Percentiles rank a stretch among this genome's conserved stretches.
Evolutionary conservation across 495 filamentous ascomycete species (phyloP).

Genomic region (Parathielavia appendiculata): DNA sequence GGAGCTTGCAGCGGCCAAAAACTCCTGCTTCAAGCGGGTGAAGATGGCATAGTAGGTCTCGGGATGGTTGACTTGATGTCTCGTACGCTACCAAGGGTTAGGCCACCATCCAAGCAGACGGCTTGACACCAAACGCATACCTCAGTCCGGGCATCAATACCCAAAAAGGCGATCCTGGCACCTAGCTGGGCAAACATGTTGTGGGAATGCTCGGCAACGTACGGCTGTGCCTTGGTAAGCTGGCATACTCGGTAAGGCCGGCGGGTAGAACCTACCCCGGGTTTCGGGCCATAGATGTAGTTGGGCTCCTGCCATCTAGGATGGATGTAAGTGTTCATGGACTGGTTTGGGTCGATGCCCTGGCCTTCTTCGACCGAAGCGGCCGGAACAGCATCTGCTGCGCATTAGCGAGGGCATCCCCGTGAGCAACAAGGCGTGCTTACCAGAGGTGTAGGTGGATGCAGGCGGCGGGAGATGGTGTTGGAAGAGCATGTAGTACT

Average conservation of each 20-base stretch:
- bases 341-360: slow-evolving; percentile 59
- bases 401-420: background rate
- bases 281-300: slow-evolving; percentile 71
- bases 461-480: slow-evolving; percentile 80
- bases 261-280: slow-evolving; percentile 44
- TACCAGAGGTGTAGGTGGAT: slow-evolving; percentile 72
- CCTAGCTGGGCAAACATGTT: slow-evolving; percentile 83
- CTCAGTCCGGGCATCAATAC: slow-evolving; percentile 85
- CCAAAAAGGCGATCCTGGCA: slow-evolving; percentile 74
- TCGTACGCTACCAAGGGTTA: slow-evolving; percentile 54
- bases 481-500: slow-evolving; percentile 93
- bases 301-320: slow-evolving; percentile 56
- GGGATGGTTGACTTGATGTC: slow-evolving; percentile 84
- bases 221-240: slow-evolving; percentile 41
- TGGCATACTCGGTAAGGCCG: slow-evolving; percentile 6
- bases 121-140: slow-evolving; percentile 1
- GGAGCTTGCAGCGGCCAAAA: slow-evolving; percentile 48
- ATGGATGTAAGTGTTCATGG: slow-evolving; percentile 63
- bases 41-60: slow-evolving; percentile 88
- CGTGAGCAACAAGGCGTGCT: background rate
- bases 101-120: background rate
- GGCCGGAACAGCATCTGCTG: slow-evolving; percentile 25
- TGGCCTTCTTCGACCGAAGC: slow-evolving; percentile 35
- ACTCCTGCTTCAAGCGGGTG: slow-evolving; percentile 57
- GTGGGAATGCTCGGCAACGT: slow-evolving; percentile 73